These are phyloP conservation scores for Fusarium lyarnte DNA, from an alignment of 2,329 filamentous ascomycete genomes.

Conservation along the genomic window DNA sequence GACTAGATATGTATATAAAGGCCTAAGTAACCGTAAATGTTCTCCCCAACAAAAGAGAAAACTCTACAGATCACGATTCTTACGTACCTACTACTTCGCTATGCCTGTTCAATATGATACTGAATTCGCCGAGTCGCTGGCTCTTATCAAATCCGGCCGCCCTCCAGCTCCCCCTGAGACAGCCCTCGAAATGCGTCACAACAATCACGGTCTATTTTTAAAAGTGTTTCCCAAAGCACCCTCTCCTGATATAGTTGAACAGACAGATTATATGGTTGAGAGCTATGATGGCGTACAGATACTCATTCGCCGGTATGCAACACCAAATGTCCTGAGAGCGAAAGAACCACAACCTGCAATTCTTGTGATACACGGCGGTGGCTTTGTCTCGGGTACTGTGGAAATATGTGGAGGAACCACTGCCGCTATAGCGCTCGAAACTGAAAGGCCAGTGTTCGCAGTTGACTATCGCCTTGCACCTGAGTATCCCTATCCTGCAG, in stretches of 20 bases:
- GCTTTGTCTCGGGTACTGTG: conserved; percentile 16
- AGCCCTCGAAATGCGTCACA: conserved; percentile 23
- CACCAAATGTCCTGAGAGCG: background rate
- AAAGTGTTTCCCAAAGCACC: conserved; percentile 7
- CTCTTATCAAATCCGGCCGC: conserved; percentile 14
- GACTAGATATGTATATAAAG: conserved; percentile 6
- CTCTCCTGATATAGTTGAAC: background rate
- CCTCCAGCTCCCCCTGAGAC: conserved; percentile 1
- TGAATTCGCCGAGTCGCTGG: conserved; percentile 32
- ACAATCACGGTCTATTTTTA: conserved; percentile 9
- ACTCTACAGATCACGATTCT: background rate
- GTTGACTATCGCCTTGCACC: conserved; percentile 38
- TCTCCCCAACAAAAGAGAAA: background rate
- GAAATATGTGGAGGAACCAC: conserved; percentile 6
- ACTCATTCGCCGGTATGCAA: conserved; percentile 26
- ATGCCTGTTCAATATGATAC: conserved; percentile 33
- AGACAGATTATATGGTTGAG: conserved; percentile 16
- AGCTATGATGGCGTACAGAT: conserved; percentile 26
- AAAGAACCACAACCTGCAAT: conserved; percentile 23
- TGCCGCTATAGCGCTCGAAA: background rate
- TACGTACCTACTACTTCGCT: background rate
- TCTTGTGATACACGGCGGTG: conserved; percentile 33
- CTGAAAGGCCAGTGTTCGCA: conserved; percentile 26
- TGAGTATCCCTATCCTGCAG: conserved; percentile 22
- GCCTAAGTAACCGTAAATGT: background rate